Evolutionary conservation across 208 protist species (phyloP).

Genomic region (Trypanosoma avium): DNA sequence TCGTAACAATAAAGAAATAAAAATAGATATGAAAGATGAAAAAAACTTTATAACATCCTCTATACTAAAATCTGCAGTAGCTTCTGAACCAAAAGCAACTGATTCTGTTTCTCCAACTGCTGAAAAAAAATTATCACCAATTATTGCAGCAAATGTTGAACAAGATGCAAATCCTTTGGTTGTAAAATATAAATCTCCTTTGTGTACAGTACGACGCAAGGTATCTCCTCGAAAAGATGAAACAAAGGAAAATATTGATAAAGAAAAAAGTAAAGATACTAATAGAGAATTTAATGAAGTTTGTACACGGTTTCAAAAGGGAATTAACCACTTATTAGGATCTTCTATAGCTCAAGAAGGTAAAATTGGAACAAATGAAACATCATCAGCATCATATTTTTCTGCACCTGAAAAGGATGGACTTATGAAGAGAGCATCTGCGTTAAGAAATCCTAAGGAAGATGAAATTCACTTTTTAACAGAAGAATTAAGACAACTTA

Average conservation of each 20-base stretch:
- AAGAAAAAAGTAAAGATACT: not conserved
- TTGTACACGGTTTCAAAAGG: conserved; percentile 4
- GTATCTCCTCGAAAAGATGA: no score
- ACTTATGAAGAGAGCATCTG: conserved; percentile 59
- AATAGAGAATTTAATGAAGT: not conserved
- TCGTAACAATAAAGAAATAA: no score
- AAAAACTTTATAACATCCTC: no score
- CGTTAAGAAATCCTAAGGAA: conserved; percentile 56
- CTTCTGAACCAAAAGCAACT: not conserved
- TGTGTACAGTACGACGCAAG: not conserved
- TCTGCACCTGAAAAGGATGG: conserved; percentile 5
- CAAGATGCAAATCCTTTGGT: not conserved
- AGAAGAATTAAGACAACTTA: conserved; percentile 66
- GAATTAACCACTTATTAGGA: not conserved
- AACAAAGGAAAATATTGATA: not conserved
- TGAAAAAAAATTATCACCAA: not conserved
- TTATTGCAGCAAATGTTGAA: not conserved
- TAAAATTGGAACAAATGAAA: not conserved
- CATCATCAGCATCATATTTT: no score
- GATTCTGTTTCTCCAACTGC: not conserved
- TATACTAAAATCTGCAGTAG: not conserved
- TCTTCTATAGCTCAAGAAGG: no score
- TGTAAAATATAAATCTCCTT: not conserved
- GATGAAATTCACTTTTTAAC: conserved; percentile 76
- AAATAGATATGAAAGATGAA: no score